These are phyloP conservation scores for Eragrostis nindensis DNA, from an alignment of 176 grass and related monocot genomes.

Conservation along the genomic window DNA sequence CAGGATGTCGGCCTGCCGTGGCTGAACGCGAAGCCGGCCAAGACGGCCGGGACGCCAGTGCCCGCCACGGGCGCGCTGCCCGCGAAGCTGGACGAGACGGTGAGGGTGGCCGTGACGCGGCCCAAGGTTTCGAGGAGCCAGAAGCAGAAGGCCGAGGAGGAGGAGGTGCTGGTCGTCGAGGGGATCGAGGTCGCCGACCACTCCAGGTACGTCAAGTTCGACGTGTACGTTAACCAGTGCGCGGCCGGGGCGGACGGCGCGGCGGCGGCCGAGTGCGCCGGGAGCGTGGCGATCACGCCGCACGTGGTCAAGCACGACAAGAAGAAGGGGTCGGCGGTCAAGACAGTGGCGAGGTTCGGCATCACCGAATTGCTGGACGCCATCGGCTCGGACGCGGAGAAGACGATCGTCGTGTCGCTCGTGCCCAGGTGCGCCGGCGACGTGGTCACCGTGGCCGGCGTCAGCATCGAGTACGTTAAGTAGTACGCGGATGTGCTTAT, in stretches of 20 bases:
- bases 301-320: slow-evolving; percentile 51
- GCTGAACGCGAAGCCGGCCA: slow-evolving; percentile 34
- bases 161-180: slow-evolving; percentile 70
- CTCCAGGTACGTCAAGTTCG: slow-evolving; percentile 66
- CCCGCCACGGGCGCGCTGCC: slow-evolving; percentile 34
- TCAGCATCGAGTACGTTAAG: slow-evolving; percentile 50
- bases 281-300: slow-evolving; percentile 63
- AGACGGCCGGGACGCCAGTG: background rate
- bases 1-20: slow-evolving; percentile 72
- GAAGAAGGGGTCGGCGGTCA: slow-evolving; percentile 32
- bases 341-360: slow-evolving; percentile 58
- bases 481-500: background rate
- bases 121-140: slow-evolving; percentile 46
- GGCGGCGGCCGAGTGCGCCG: slow-evolving; percentile 46
- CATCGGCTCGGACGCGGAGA: slow-evolving; percentile 55
- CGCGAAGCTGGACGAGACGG: slow-evolving; percentile 28
- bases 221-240: slow-evolving; percentile 58
- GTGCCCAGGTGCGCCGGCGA: slow-evolving; percentile 52
- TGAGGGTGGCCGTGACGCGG: slow-evolving; percentile 46
- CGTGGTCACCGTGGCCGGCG: slow-evolving; percentile 37
- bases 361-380: slow-evolving; percentile 65
- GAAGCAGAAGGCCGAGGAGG: slow-evolving; percentile 51
- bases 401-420: slow-evolving; percentile 58
- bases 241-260: background rate
- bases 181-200: slow-evolving; percentile 46